Base-by-base conservation (phyloP, 2,329 filamentous ascomycete species). In the Fusarium pseudograminearum region DNA sequence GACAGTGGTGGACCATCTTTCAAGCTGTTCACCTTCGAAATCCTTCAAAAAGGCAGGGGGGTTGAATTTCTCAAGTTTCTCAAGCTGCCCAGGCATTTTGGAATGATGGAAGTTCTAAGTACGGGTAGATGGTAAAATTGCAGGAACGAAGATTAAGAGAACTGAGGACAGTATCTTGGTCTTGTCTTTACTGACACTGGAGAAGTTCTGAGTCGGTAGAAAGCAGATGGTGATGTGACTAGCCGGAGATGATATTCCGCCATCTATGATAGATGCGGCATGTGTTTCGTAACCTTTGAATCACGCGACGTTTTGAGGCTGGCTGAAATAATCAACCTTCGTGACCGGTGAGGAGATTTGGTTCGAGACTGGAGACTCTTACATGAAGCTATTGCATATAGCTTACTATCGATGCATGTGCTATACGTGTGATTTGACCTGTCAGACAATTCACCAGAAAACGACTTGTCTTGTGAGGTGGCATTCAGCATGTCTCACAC, bases 1-100 rank as follows among this genome's bases (percentile, higher is more conserved):
- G 26, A 52, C 50, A 22, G 50, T 52, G 4, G 18, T 52, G 2
- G 50, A 52, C 50, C 50, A 52, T 22, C 15, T 22, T 7, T 52
- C 26, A 3, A 31, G 50, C 10, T 52, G 50, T n/a, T 52, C 36
- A 2, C 26, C 50, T 10, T 52, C 50, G 15, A 52, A 41, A n/a
- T 52, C 50, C 7, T 41, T 9, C 15, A 52, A 31, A 7, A 30
- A 41, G 14, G 50, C 50, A n/a, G 50, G 36, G 8, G 50, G 50
- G 15, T 52, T 38, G 11, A 52, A 41, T 26, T 16, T 52, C 11
- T 41, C 7, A 14, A 52, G 50, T 22, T 14, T 52, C 22, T 20
- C 12, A 5, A 41, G 26, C 22, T 46, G 24, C 4, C 42, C 18
- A 30, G 34, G 14, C 50, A 52, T 52, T 5, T 22, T 41, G 7